Evolutionary conservation across 2,329 filamentous ascomycete genomes (phyloP).

Genomic region (Sporothrix variecibatus): DNA sequence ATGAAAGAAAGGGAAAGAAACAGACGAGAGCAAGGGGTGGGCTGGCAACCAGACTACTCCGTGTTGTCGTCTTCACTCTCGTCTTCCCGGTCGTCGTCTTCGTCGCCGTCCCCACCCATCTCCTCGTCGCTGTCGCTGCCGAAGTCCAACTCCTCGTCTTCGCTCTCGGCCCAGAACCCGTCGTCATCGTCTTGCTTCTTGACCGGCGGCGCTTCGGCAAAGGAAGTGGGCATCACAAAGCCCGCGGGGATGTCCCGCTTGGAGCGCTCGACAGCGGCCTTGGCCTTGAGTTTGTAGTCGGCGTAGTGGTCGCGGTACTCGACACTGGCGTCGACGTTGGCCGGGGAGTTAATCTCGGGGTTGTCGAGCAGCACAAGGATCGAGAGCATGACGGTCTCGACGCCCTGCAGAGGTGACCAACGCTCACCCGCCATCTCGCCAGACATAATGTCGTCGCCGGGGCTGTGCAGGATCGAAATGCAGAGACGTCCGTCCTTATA

Average conservation of each 20-base stretch:
- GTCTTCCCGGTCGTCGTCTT: conserved; percentile 60
- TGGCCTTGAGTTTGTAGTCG: conserved; percentile 58
- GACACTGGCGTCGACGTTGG: conserved; percentile 91
- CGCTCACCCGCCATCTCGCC: conserved; percentile 88
- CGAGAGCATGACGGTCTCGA: conserved; percentile 91
- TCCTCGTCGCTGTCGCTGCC: conserved; percentile 67
- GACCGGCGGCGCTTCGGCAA: conserved; percentile 61
- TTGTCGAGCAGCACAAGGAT: conserved; percentile 91
- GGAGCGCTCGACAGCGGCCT: conserved; percentile 68
- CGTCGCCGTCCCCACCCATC: conserved; percentile 61
- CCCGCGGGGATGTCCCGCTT: conserved; percentile 77
- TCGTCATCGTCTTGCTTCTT: conserved; percentile 70
- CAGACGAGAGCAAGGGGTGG: background rate
- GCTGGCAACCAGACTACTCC: background rate
- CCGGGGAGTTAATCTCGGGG: conserved; percentile 88
- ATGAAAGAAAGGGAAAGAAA: background rate
- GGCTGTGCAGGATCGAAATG: conserved; percentile 93
- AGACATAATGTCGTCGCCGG: conserved; percentile 89
- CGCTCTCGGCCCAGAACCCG: conserved; percentile 79
- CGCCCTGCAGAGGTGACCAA: conserved; percentile 91
- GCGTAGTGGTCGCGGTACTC: conserved; percentile 74
- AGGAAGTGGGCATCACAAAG: conserved; percentile 78
- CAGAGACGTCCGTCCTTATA: conserved; percentile 89
- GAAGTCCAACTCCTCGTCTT: conserved; percentile 76
- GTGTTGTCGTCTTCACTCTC: conserved; percentile 49